Conservation (phyloP, 495 filamentous ascomycete genomes). For the Rostrohypoxylon terebratum region DNA sequence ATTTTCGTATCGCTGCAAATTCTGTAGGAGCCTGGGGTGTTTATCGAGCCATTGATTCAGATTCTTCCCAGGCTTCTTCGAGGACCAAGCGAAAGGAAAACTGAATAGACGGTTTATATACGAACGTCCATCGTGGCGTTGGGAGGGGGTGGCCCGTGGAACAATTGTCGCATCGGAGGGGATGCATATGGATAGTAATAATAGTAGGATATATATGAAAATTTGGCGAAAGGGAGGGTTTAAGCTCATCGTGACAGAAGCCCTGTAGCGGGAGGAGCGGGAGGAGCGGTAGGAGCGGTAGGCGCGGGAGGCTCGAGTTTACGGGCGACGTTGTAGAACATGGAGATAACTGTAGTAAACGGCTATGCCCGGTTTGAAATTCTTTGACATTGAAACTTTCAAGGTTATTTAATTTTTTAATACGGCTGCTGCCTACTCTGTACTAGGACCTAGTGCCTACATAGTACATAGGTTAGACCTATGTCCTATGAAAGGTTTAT, state of each 20-base stretch:
- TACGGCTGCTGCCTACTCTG: constrained; percentile 1
- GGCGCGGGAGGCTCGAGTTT: not conserved
- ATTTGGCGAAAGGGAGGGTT: constrained; percentile 15
- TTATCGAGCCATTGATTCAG: constrained; percentile 45
- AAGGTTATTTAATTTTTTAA: too few relatives aligned
- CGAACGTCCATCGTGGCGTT: constrained; percentile 21
- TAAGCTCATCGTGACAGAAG: constrained; percentile 23
- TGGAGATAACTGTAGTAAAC: constrained; percentile 10
- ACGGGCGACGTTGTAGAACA: constrained; percentile 25
- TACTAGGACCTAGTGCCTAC: not conserved
- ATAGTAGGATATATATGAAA: constrained; percentile 17
- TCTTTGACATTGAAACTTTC: not conserved
- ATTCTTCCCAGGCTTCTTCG: constrained; percentile 32
- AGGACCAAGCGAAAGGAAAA: constrained; percentile 32
- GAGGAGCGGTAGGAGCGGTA: not conserved
- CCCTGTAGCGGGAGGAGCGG: not conserved
- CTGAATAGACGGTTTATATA: constrained; percentile 45
- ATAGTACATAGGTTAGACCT: not conserved
- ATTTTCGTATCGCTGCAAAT: constrained; percentile 69
- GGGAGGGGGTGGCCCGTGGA: constrained; percentile 13
- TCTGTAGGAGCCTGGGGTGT: constrained; percentile 49
- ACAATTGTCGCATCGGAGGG: constrained; percentile 28
- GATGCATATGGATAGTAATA: constrained; percentile 6
- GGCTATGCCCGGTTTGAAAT: not conserved
- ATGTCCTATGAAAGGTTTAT: too few relatives aligned